Evolutionary conservation across 202 grass and related monocot genomes (phyloP), one percentile per base, ranked within the genome.

Genomic region (Miscanthus sacchariflorus): DNA sequence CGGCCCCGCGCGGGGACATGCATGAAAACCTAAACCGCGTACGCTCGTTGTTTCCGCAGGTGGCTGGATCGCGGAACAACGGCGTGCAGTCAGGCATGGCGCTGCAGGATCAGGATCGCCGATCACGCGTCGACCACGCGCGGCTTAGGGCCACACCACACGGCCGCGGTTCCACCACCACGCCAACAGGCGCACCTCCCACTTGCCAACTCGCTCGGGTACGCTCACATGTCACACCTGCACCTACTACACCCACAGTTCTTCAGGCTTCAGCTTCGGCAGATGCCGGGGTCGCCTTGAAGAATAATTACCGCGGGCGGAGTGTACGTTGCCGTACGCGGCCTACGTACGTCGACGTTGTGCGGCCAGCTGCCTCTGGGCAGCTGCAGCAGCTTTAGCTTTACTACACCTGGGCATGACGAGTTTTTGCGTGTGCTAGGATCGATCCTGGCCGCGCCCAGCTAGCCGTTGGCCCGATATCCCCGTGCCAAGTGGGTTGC

Each of bases 401-500:
- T 12, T 3, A 12, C 11, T 46, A 46, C 45, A 46, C 11, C 45
- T 46, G 45, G 46, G 46, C 35, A 10, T 23, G 61, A n/a, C 56
- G 10, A 82, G 72, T 3, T 65, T 27, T 49, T 21, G 50, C 75
- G 49, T 38, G 75, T 2, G 46, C n/a, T 56, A 59, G 8, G 11
- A 24, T 50, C 33, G 21, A 67, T 50, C 39, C 4, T 54, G 56
- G 4, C 23, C 15, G 36, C 2, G 48, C 3, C 3, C 3, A 4
- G 79, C 46, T 86, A 17, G 50, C 49, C 18, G 13, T 17, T 36
- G 67, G 14, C 3, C 17, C 17, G 18, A 7, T 36, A 63, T 86
- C 76, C 10, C 36, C 11, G 36, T 9, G 1, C 24, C 84, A 46
- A 64, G 54, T 80, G 85, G 79, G 24, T 71, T 52, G 49, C 49